Conservation (phyloP, 192 early-diverging fungal species). For the Backusella australiensis region DNA sequence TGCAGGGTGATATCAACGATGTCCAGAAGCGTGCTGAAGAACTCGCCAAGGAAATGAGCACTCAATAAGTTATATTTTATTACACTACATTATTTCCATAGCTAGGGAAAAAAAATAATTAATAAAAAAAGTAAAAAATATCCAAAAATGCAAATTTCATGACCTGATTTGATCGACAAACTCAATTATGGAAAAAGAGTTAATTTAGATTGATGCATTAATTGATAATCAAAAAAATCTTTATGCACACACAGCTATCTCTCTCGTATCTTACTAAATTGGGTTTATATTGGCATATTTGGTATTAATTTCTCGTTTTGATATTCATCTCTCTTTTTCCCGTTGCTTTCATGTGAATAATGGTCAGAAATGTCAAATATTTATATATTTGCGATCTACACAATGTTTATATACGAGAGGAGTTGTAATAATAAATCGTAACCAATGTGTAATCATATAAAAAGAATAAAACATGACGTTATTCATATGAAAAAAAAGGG, state of each 20-base stretch:
- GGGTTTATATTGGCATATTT: not conserved
- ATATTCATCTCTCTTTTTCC: not conserved
- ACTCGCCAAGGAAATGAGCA: slow-evolving; percentile 31
- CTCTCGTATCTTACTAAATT: not conserved
- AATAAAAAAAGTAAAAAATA: not conserved
- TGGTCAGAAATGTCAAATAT: not conserved
- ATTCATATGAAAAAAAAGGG: not conserved
- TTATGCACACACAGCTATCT: no score
- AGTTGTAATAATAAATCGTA: no score
- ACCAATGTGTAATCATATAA: not conserved
- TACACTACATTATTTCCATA: not conserved
- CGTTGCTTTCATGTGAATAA: not conserved
- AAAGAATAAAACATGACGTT: not conserved
- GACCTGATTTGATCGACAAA: not conserved
- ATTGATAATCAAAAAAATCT: no score
- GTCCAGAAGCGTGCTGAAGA: slow-evolving; percentile 82
- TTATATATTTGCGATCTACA: not conserved
- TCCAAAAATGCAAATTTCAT: not conserved
- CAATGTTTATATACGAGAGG: no score
- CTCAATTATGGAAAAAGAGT: not conserved
- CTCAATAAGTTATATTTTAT: not conserved
- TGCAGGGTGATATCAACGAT: slow-evolving; percentile 97
- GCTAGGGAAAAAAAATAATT: not conserved
- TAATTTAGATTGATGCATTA: not conserved
- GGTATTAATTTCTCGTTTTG: not conserved